Base-by-base conservation (phyloP, 352 stramenopile genomes). In the Phytophthora tentaculata region DNA sequence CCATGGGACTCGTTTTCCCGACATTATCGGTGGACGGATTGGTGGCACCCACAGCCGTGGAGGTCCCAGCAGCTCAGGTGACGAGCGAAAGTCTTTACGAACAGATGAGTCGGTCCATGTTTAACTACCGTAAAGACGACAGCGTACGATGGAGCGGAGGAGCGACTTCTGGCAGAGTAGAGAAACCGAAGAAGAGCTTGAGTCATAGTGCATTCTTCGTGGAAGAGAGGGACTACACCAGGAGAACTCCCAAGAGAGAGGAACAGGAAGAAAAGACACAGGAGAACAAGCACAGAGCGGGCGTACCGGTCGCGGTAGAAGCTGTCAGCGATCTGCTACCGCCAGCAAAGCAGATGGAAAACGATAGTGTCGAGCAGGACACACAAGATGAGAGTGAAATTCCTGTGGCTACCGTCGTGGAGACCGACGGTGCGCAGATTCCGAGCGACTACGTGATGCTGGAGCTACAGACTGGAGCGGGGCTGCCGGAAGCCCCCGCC, bases 361-460 rank as follows among this genome's bases (percentile, higher is more conserved):
- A 28, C 58, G 47, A 7, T 16, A 39, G 24, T 53, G 35, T 39
- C 24, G 48, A 73, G 19, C 24, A 44, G 8, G 45, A 71, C 16
- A 50, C 57, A 28, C 41, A 61, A 28, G 52, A 74, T 20, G 67
- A 76, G 32, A 62, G 50, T 4, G 70, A 71, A 13, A 90, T 94
- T 24, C 86, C 84, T 0, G 32, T 92, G 35, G 84, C 84, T 14
- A 79, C 73, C 4, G 65, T 95, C 12, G 80, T 95, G 9, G 78
- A 74, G 19, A 29, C 73, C 9, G 63, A 73, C 2, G 22, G 63
- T 6, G 24, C 67, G 29, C 55, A 64, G 29, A 89, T 89, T 59
- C 79, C 79, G 51, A 90, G 79, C 50, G 86, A 92, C 63, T 94
- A 94, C 63, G 86, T 94, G 47, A 90, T 92, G 84, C 79, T 95